Conservation (phyloP, 768 basidiomycete genomes). For the Termitomyces sp. region DNA sequence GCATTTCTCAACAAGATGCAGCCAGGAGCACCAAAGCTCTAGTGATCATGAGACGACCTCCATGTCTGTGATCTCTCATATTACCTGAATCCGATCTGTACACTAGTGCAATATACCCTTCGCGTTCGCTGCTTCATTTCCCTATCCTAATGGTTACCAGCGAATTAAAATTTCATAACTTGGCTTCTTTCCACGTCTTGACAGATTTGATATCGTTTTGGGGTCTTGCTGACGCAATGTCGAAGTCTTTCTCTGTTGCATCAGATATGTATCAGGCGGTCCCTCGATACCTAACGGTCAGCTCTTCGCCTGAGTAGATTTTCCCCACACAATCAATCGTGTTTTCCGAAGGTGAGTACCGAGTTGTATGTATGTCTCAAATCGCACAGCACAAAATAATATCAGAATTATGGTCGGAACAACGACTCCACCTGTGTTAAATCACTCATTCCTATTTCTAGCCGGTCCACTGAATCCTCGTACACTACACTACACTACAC, state of each 20-base stretch:
- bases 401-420: background rate
- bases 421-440: background rate
- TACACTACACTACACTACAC: background rate
- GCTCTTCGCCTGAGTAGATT: background rate
- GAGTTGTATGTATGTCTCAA: background rate
- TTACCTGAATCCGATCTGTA: conserved; percentile 7
- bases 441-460: background rate
- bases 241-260: background rate
- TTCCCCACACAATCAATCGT: background rate
- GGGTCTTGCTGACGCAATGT: conserved; percentile 1
- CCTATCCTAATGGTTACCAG: background rate
- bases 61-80: background rate
- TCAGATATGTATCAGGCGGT: conserved; percentile 6
- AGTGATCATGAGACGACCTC: background rate
- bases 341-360: background rate
- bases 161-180: background rate
- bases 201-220: background rate
- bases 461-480: background rate
- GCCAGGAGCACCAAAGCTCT: conserved; percentile 47
- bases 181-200: background rate
- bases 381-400: background rate
- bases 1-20: conserved; percentile 74
- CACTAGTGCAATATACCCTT: conserved; percentile 10
- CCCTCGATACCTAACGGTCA: background rate
- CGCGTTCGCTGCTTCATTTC: background rate